These are phyloP conservation scores for Cyberlindnera petersonii DNA, from an alignment of 805 yeast species.

Conservation along the genomic window DNA sequence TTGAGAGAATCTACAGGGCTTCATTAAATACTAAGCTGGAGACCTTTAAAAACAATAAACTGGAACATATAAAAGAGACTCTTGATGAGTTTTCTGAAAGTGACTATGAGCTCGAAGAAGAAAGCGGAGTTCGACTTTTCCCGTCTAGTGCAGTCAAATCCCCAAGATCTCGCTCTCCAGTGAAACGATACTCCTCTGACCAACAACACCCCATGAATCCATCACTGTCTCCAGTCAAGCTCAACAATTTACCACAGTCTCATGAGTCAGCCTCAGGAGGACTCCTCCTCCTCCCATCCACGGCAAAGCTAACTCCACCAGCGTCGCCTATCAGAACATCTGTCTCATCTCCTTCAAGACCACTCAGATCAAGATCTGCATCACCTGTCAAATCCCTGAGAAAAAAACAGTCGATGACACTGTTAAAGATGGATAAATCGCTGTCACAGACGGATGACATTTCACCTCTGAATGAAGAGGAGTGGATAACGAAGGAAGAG, in stretches of 20 bases:
- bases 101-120: conserved; percentile 4
- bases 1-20: conserved; percentile 59
- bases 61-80: conserved; percentile 17
- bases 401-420: conserved; percentile 28
- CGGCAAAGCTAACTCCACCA: conserved; percentile 13
- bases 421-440: conserved; percentile 25
- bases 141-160: conserved; percentile 19
- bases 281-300: too few relatives aligned
- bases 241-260: conserved; percentile 8
- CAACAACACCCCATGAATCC: conserved; percentile 8
- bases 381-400: conserved; percentile 25
- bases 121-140: conserved; percentile 18
- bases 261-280: conserved; percentile 1
- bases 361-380: conserved; percentile 23
- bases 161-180: conserved; percentile 23
- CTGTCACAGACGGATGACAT: conserved; percentile 6
- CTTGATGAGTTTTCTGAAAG: conserved; percentile 7
- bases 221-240: conserved; percentile 18
- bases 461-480: conserved; percentile 10
- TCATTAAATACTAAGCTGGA: conserved; percentile 24
- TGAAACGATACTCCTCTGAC: conserved; percentile 16
- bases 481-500: conserved; percentile 21
- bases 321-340: conserved; percentile 10
- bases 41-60: conserved; percentile 4
- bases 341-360: conserved; percentile 16